Evolutionary conservation across 305 asterid genomes (phyloP).

Genomic region (Solanum hybrid): DNA sequence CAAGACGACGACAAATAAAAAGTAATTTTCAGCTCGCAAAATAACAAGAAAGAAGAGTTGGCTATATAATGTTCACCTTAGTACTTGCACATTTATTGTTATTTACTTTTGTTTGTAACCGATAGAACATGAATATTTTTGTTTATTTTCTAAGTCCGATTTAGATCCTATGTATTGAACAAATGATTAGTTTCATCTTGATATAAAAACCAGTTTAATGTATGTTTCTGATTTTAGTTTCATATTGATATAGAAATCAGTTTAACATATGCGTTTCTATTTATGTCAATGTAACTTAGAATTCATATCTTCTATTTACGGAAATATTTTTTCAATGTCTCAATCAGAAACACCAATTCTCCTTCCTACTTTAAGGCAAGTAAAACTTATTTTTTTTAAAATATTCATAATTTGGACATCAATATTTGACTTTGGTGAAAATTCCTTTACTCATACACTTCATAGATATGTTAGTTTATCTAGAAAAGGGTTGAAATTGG

Average conservation of each 20-base stretch:
- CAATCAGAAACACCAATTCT: neutral
- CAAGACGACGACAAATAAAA: neutral
- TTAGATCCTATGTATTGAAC: neutral
- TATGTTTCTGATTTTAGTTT: neutral
- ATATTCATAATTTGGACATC: neutral
- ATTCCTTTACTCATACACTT: neutral
- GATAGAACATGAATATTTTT: neutral
- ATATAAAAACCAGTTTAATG: neutral
- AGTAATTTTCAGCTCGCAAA: neutral
- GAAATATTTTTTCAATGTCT: neutral
- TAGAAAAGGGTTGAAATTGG: neutral
- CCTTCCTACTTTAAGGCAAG: neutral
- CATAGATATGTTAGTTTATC: neutral
- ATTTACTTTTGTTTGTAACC: no score
- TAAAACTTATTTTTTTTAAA: no score
- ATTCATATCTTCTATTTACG: no score
- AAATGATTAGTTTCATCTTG: neutral
- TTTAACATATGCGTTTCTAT: neutral
- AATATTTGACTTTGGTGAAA: neutral
- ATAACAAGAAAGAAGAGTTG: neutral
- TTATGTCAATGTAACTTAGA: no score
- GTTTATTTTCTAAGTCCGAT: neutral
- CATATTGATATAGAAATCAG: neutral
- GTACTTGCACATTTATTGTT: neutral
- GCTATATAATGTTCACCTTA: neutral